phyloP scores from a whole-genome alignment of 805 yeast genomes.

The Pichia kluyveri region DNA sequence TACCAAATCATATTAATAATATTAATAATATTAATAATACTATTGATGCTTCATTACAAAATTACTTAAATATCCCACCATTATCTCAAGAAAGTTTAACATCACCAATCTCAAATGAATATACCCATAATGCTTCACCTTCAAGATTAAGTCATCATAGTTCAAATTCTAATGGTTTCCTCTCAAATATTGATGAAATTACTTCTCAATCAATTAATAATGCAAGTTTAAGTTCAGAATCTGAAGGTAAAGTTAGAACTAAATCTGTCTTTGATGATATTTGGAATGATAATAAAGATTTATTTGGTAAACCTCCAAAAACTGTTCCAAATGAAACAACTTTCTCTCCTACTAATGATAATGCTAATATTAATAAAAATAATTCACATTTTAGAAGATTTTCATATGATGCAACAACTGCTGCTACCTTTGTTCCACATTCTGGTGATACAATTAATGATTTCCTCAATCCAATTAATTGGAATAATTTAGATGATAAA shows the following conservation, averaged over 20 bases:
- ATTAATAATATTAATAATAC: not conserved
- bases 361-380: too few relatives aligned
- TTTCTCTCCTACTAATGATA: too few relatives aligned
- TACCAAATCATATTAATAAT: not conserved
- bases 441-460: not conserved
- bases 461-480: not conserved
- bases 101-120: not conserved
- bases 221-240: not conserved
- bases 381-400: conserved; percentile 18
- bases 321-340: not conserved
- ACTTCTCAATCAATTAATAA: not conserved
- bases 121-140: not conserved
- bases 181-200: not conserved
- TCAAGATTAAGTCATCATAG: not conserved
- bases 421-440: conserved; percentile 7
- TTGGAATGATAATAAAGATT: not conserved
- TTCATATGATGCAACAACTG: conserved; percentile 17
- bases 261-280: not conserved
- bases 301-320: not conserved
- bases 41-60: not conserved
- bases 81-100: not conserved
- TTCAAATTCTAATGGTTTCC: not conserved
- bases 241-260: not conserved
- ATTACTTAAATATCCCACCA: not conserved
- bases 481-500: not conserved